phyloP scores from a whole-genome alignment of 1,139 yeast species.

The Geotrichum carabidarum region DNA sequence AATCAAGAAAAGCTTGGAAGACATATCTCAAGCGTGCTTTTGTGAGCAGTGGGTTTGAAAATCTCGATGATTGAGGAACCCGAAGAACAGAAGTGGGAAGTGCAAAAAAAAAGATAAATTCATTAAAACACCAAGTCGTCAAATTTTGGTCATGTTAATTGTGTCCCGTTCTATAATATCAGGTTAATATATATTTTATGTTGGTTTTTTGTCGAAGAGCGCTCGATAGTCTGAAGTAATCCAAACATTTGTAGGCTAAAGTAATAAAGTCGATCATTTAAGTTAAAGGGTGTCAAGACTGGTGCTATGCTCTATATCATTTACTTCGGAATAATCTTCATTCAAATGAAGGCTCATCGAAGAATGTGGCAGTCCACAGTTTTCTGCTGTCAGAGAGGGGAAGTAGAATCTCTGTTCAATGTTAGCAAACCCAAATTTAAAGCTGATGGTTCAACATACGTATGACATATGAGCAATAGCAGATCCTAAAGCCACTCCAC shows the following conservation, averaged over 20 bases:
- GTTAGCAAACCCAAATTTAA: not conserved
- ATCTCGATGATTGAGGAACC: conserved; percentile 4
- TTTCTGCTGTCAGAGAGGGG: conserved; percentile 14
- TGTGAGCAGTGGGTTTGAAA: conserved; percentile 49
- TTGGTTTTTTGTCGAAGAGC: too few relatives aligned
- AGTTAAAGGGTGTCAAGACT: too few relatives aligned
- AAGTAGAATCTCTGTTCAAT: conserved; percentile 16
- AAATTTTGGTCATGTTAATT: too few relatives aligned
- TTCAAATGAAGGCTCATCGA: too few relatives aligned
- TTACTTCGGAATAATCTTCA: too few relatives aligned
- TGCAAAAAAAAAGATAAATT: not conserved
- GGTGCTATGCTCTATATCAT: too few relatives aligned
- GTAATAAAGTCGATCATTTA: too few relatives aligned
- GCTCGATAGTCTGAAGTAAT: too few relatives aligned
- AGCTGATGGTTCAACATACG: conserved; percentile 6
- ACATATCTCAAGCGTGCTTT: conserved; percentile 50
- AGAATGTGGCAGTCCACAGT: conserved; percentile 13
- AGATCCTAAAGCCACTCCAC: conserved; percentile 54
- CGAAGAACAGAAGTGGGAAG: not conserved
- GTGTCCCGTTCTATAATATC: too few relatives aligned
- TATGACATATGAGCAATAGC: conserved; percentile 48
- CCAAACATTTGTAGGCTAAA: too few relatives aligned
- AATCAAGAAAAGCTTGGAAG: conserved; percentile 33
- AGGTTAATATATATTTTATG: too few relatives aligned
- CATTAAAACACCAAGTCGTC: not conserved